Percentiles rank a stretch among this genome's conserved stretches.
These are phyloP conservation scores for Apiotrichum domesticum DNA, from an alignment of 1,284 basidiomycete species.

Conservation along the genomic window DNA sequence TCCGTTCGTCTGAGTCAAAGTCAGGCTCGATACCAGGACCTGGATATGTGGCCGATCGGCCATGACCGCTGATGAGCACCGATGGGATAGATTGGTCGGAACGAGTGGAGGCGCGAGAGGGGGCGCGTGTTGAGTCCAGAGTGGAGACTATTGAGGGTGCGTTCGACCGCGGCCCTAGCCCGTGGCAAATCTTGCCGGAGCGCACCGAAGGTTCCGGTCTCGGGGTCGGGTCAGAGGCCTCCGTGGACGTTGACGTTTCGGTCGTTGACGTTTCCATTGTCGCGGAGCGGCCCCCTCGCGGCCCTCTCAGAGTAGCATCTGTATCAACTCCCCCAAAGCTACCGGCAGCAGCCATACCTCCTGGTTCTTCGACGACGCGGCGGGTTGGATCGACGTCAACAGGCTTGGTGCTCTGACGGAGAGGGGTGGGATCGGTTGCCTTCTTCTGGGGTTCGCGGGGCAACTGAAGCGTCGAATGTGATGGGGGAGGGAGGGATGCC, in stretches of 20 bases:
- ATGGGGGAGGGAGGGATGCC: not conserved
- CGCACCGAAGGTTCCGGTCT: not conserved
- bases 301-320: no score
- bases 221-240: no score
- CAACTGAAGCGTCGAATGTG: not conserved
- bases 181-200: not conserved
- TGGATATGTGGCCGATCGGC: not conserved
- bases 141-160: not conserved
- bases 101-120: not conserved
- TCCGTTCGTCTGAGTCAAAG: constrained; percentile 16
- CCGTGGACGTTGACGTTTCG: not conserved
- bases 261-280: not conserved
- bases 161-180: not conserved
- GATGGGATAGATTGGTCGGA: constrained; percentile 2
- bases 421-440: not conserved
- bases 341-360: not conserved
- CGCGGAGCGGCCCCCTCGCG: no score
- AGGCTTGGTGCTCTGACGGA: not conserved
- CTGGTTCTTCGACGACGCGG: constrained; percentile 6
- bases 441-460: not conserved
- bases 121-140: not conserved
- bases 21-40: not conserved
- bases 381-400: not conserved
- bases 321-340: no score
- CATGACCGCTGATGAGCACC: not conserved